Evolutionary conservation across 2,329 filamentous ascomycete species (phyloP).

Genomic region (Neofusicoccum laricinum): DNA sequence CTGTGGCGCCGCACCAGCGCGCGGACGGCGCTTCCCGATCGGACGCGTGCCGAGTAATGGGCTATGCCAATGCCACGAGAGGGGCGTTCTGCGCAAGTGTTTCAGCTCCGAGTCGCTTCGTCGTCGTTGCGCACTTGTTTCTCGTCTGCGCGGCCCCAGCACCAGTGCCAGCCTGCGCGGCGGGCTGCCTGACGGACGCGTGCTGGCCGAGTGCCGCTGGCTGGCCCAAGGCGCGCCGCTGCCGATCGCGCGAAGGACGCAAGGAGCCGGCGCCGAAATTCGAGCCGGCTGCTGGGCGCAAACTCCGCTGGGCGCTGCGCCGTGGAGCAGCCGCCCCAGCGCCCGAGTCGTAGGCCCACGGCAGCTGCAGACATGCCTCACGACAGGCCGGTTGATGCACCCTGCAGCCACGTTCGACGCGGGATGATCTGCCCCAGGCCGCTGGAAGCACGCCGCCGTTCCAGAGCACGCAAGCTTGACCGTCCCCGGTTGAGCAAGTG

Average conservation of each 20-base stretch:
- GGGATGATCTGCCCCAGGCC: constrained; percentile 7
- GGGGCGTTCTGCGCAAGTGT: neutral
- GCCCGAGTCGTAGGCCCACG: neutral
- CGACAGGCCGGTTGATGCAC: constrained; percentile 5
- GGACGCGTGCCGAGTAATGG: neutral
- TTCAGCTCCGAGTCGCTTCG: constrained; percentile 4
- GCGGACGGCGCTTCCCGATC: neutral
- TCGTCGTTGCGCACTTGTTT: neutral
- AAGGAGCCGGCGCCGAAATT: constrained; percentile 6
- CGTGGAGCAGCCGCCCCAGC: neutral
- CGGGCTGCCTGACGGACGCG: neutral
- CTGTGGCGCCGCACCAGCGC: neutral
- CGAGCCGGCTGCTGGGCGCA: neutral
- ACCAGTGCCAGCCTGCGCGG: neutral
- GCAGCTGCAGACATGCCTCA: neutral
- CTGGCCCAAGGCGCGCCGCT: no score
- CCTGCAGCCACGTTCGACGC: constrained; percentile 12
- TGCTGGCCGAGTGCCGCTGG: neutral
- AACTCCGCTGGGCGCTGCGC: neutral
- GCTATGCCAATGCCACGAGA: neutral
- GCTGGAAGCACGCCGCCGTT: neutral
- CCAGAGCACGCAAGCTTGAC: neutral
- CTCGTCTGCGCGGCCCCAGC: neutral
- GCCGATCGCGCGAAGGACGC: neutral
- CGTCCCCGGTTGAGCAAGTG: neutral